Base-by-base conservation (phyloP, 1,284 basidiomycete species). In the Apiotrichum akiyoshidainum region DNA sequence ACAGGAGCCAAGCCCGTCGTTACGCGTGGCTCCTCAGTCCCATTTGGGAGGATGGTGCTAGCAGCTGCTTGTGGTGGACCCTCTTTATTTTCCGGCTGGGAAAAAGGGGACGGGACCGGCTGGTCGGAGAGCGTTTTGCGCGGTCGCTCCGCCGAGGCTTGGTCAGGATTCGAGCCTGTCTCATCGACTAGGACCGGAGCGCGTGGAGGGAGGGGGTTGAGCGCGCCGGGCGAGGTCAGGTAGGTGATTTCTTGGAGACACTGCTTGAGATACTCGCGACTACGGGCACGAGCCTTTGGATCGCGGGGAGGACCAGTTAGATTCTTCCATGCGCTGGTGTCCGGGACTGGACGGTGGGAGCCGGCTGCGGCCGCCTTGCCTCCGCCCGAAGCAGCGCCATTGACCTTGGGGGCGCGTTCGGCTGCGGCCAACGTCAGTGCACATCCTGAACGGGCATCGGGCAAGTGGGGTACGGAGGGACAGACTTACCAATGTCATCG, bases 171-270 rank as follows among this genome's bases (percentile, higher is more conserved):
- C 5, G 53, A 42, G 14, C 59, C 48, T 14, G 57, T 46, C 13
- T 61, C 64, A 16, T 69, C 68, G 34, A 75, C 40, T 6, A 59
- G 58, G 51, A 79, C 58, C 2, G 73, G 81, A 0, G 90, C 87
- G 60, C 90, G 85, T 58, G 91, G 88, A 0, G 92, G 91, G 39
- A 99, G 82, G 40, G 95, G 96, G 75, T 99, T 99, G 82, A 99
- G 87, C 5, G 95, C 94, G 73, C 95, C 89, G 1, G 92, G 87
- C 2, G 93, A 97, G 1, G 95, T 99, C 54, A 99, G 82, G 76
- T 99, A 99, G 10, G 92, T 90, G 67, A 99, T 92, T 81, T 99
- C 95, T 80, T 98, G 95, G 40, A 99, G 81, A 79, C 96, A 92
- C 86, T 99, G 95, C 79, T 99, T 98, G 67, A 99, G 84, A 77